These are phyloP conservation scores for Solanum clarkiae DNA, from an alignment of 257 asterid genomes.

Conservation along the genomic window DNA sequence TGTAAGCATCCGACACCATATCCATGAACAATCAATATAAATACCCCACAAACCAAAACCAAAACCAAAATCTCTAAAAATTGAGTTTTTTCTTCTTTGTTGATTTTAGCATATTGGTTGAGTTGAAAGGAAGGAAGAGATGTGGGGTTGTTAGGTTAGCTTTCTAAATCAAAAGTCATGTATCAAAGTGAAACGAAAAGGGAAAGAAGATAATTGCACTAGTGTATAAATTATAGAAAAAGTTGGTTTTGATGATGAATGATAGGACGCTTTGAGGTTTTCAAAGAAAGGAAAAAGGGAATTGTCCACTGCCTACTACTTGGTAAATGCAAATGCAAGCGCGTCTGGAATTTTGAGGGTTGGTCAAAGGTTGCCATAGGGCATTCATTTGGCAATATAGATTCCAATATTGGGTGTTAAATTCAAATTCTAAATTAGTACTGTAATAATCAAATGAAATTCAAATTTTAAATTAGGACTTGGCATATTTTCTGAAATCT, in stretches of 20 bases:
- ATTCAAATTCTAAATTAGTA: not conserved
- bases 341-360: not conserved
- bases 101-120: not conserved
- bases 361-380: not conserved
- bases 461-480: not conserved
- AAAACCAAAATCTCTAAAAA: no score
- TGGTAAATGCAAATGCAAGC: not conserved
- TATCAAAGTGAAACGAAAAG: not conserved
- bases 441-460: not conserved
- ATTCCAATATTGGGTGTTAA: not conserved
- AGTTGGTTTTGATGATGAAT: not conserved
- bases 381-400: not conserved
- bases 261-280: not conserved
- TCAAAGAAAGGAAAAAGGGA: not conserved
- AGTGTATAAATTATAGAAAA: not conserved
- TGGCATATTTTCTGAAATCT: not conserved
- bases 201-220: no score
- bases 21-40: not conserved
- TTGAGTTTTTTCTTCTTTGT: not conserved
- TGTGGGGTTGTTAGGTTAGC: not conserved
- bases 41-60: no score
- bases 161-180: not conserved
- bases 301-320: not conserved
- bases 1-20: slow-evolving; percentile 6
- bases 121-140: not conserved